These are phyloP conservation scores for Xylariales sp. DNA, from an alignment of 2,329 filamentous ascomycete genomes.

Conservation along the genomic window DNA sequence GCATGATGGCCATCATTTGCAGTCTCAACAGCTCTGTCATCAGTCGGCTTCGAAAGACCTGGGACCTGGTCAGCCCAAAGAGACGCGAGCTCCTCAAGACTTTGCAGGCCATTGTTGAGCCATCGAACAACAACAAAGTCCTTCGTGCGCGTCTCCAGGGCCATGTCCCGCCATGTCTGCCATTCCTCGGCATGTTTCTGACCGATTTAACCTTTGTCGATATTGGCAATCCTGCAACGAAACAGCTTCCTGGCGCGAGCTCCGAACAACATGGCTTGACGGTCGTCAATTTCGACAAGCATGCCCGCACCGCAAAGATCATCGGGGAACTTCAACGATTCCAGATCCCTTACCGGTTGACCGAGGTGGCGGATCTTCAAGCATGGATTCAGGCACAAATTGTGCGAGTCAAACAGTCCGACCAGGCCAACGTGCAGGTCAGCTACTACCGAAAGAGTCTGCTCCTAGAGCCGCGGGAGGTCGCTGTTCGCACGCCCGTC, in stretches of 20 bases:
- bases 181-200: slow-evolving; percentile 93
- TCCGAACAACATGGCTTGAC: slow-evolving; percentile 62
- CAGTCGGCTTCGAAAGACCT: slow-evolving; percentile 80
- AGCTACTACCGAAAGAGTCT: slow-evolving; percentile 77
- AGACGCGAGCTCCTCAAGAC: slow-evolving; percentile 75
- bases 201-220: slow-evolving; percentile 96
- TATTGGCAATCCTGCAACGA: slow-evolving; percentile 84
- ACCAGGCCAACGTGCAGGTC: slow-evolving; percentile 53
- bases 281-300: slow-evolving; percentile 98
- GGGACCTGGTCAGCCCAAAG: slow-evolving; percentile 82
- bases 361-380: slow-evolving; percentile 81
- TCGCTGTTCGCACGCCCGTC: slow-evolving; percentile 24
- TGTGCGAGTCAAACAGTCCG: slow-evolving; percentile 62
- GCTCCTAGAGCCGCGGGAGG: slow-evolving; percentile 72
- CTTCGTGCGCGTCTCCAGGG: slow-evolving; percentile 79
- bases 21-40: slow-evolving; percentile 91
- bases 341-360: slow-evolving; percentile 85
- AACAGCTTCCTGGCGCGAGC: slow-evolving; percentile 59
- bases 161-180: slow-evolving; percentile 86
- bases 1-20: slow-evolving; percentile 94
- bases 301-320: slow-evolving; percentile 89
- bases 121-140: slow-evolving; percentile 84
- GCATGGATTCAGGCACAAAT: slow-evolving; percentile 88
- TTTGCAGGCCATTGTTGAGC: slow-evolving; percentile 81
- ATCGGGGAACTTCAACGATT: slow-evolving; percentile 95